phyloP scores from a whole-genome alignment of 1,284 basidiomycete species.

The Cryptococcus hybrid region DNA sequence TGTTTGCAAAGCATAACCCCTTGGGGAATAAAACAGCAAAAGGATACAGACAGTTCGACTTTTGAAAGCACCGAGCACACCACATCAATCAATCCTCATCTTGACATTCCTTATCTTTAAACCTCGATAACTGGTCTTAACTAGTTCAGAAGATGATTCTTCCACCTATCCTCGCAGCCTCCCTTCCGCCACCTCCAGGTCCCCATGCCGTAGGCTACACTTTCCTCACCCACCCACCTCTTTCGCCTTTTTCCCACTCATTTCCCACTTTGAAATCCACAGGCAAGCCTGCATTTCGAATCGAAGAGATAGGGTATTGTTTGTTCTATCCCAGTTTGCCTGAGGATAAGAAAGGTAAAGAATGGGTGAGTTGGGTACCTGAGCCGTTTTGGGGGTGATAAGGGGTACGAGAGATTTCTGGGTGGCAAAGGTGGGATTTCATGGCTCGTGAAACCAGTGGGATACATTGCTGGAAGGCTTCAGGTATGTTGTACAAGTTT shows the following conservation, averaged over 20 bases:
- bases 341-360: conserved; percentile 1
- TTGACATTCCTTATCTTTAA: too few species aligned
- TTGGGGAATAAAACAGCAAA: too few species aligned
- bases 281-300: conserved; percentile 23
- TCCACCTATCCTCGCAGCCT: background rate
- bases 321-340: conserved; percentile 37
- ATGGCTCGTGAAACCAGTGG: conserved; percentile 24
- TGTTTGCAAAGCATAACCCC: too few species aligned
- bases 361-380: conserved; percentile 25
- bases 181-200: conserved; percentile 26
- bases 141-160: background rate
- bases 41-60: too few species aligned
- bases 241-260: conserved; percentile 13
- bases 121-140: too few species aligned
- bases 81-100: too few species aligned
- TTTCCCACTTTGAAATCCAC: conserved; percentile 13
- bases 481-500: conserved; percentile 12
- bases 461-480: conserved; percentile 25
- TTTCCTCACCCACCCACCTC: conserved; percentile 19
- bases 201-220: conserved; percentile 29
- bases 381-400: conserved; percentile 24
- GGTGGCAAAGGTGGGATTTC: conserved; percentile 20
- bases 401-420: conserved; percentile 31
- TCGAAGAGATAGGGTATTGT: conserved; percentile 30
- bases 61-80: too few species aligned